Evolutionary conservation across 2,329 filamentous ascomycete genomes (phyloP), one percentile per base, ranked within the genome.

Genomic region (Podosphaera aphanis): DNA sequence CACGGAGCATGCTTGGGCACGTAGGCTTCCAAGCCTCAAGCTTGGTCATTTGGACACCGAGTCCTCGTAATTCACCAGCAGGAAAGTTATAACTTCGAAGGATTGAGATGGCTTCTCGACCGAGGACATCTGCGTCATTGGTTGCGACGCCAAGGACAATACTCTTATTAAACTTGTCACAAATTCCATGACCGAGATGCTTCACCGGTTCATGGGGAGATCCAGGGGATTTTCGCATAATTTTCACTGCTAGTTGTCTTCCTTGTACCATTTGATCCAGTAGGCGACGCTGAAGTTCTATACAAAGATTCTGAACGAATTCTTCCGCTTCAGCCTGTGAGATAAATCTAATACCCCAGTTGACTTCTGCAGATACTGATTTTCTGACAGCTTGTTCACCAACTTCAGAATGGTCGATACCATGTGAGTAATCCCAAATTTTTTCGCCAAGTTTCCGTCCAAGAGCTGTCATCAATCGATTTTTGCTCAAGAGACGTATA

Each of bases 281-380:
- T 16, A 98, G 64, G 1, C 90, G 73, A 47, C 77, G 79, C 53
- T 86, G 77, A 5, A 98, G 64, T 60, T 98, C 90, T 47, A 78
- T 78, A 57, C 83, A 90, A 0, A 98, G 65, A 52, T 83, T 90
- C 49, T 74, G 66, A 25, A 95, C 71, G 59, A 98, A 98, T 51
- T 92, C 83, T 48, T 95, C 88, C 0, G 85, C 86, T 61, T 98
- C 88, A n/a, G 74, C 70, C 56, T 94, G 84, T 49, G 72, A 92
- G 53, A 90, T 75, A 58, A 98, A 98, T 5, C 90, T 77, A 47
- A 98, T 93, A 2, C 92, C 90, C 90, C 90, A 98, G 55, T 90
- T 98, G 50, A 98, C 84, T 59, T 98, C 90, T 1, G 88, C 88
- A 1, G 90, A 95, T 0, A 98, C 84, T 0, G 88, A 95, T 58